A percentile compares a stretch with the other conserved stretches of the same genome.
These are phyloP conservation scores for Albifimbria verrucaria DNA, from an alignment of 2,329 filamentous ascomycete species.

Conservation along the genomic window DNA sequence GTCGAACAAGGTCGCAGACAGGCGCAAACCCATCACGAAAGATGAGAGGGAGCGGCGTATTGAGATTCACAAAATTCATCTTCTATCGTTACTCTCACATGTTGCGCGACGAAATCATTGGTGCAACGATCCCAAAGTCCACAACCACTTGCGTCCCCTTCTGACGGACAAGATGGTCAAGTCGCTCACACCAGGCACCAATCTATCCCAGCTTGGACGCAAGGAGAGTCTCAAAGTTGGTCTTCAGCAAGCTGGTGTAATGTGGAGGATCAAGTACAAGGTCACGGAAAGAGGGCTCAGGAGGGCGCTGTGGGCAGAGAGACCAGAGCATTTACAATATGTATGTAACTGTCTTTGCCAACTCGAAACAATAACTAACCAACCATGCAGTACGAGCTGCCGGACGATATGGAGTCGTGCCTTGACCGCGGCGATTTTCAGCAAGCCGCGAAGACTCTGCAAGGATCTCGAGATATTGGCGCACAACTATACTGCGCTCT, in stretches of 20 bases:
- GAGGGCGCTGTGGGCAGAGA: conserved; percentile 72
- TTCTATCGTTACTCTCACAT: conserved; percentile 80
- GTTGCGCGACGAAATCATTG: conserved; percentile 76
- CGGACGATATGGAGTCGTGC: conserved; percentile 63
- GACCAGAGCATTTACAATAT: conserved; percentile 55
- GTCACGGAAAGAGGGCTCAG: conserved; percentile 69
- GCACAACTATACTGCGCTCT: conserved; percentile 89
- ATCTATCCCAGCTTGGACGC: conserved; percentile 69
- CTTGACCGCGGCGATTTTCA: conserved; percentile 72
- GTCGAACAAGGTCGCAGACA: conserved; percentile 29
- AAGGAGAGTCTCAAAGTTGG: conserved; percentile 77
- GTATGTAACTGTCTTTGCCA: conserved; percentile 35
- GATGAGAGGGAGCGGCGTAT: conserved; percentile 57
- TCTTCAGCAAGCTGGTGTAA: conserved; percentile 62
- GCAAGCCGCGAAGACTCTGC: conserved; percentile 62
- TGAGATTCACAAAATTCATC: conserved; percentile 80
- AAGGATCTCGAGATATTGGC: conserved; percentile 85
- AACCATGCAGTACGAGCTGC: conserved; percentile 47
- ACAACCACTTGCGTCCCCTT: conserved; percentile 62
- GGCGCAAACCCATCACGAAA: conserved; percentile 51
- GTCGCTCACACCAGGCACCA: conserved; percentile 65
- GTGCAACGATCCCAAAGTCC: conserved; percentile 76
- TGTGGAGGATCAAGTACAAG: conserved; percentile 68
- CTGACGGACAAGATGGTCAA: conserved; percentile 63
- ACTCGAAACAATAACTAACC: conserved; percentile 14